phyloP scores from a whole-genome alignment of 2,329 filamentous ascomycete genomes.

The Aspergillus unguis region DNA sequence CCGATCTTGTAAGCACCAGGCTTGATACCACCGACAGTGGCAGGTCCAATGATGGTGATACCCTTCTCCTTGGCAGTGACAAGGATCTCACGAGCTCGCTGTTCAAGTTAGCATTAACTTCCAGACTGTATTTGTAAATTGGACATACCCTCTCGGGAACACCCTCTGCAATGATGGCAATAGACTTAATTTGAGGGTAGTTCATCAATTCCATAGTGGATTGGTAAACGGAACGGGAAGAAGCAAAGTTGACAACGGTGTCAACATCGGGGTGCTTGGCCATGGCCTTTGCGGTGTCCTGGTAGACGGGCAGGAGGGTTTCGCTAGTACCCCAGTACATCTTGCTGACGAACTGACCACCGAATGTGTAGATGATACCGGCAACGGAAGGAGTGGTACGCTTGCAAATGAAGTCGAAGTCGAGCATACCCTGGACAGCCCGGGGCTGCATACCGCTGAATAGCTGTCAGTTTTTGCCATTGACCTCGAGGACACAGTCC shows the following conservation, averaged over 20 bases:
- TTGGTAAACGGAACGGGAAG: slow-evolving; percentile 95
- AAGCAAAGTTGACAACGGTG: slow-evolving; percentile 98
- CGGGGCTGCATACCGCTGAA: slow-evolving; percentile 85
- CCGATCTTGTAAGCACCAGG: slow-evolving; percentile 99
- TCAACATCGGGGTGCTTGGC: slow-evolving; percentile 97
- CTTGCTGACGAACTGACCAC: slow-evolving; percentile 99
- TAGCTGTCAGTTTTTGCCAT: slow-evolving; percentile 13
- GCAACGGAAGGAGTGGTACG: slow-evolving; percentile 92
- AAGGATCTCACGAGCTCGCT: slow-evolving; percentile 97
- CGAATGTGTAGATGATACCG: slow-evolving; percentile 99
- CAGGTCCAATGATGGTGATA: slow-evolving; percentile 96
- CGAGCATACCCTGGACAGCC: slow-evolving; percentile 88
- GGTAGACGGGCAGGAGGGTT: slow-evolving; percentile 97
- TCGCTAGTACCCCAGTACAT: slow-evolving; percentile 99
- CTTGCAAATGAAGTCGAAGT: slow-evolving; percentile 99
- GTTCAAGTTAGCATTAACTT: slow-evolving; percentile 13
- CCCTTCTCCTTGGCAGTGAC: slow-evolving; percentile 97
- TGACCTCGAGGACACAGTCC: not conserved
- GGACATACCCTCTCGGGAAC: slow-evolving; percentile 85
- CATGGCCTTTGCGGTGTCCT: slow-evolving; percentile 86
- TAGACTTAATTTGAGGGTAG: slow-evolving; percentile 93
- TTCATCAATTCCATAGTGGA: slow-evolving; percentile 99
- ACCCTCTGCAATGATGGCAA: slow-evolving; percentile 99
- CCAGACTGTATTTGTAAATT: not conserved
- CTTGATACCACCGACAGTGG: slow-evolving; percentile 99